Conservation (phyloP, 2,329 filamentous ascomycete species). For the Akanthomyces dipterigenus region DNA sequence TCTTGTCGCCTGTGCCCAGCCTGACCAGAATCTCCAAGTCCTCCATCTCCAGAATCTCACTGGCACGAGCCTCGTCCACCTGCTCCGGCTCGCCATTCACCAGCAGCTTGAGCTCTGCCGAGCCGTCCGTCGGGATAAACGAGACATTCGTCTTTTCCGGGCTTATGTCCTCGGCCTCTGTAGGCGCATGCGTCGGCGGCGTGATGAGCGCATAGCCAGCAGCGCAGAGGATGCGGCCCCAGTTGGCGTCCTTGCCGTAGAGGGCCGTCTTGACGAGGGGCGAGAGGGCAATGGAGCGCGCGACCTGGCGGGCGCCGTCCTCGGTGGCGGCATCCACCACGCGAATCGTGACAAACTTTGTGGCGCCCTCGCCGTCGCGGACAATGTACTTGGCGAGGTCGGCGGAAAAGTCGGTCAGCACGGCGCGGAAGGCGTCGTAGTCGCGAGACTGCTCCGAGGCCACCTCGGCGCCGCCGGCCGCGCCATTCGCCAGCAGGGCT, state of each 20-base stretch:
- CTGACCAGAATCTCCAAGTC: conserved; percentile 73
- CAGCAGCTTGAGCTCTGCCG: conserved; percentile 66
- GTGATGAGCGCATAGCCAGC: conserved; percentile 71
- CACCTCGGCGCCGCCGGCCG: conserved; percentile 66
- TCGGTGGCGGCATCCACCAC: conserved; percentile 68
- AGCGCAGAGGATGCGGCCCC: conserved; percentile 93
- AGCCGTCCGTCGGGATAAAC: conserved; percentile 73
- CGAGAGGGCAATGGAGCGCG: conserved; percentile 80
- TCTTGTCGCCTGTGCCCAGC: conserved; percentile 60
- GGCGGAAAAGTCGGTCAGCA: conserved; percentile 71
- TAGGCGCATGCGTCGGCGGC: conserved; percentile 48
- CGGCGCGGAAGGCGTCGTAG: conserved; percentile 61
- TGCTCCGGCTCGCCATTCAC: conserved; percentile 73
- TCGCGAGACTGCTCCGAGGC: conserved; percentile 48
- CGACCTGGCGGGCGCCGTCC: conserved; percentile 68
- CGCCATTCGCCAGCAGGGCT: conserved; percentile 90
- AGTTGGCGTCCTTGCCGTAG: conserved; percentile 96
- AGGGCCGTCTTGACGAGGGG: conserved; percentile 95
- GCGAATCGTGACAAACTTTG: conserved; percentile 92
- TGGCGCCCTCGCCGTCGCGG: conserved; percentile 92
- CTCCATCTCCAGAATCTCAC: conserved; percentile 69
- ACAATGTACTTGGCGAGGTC: conserved; percentile 90
- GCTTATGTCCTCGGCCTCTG: conserved; percentile 56
- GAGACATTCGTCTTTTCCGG: conserved; percentile 70
- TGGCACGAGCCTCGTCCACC: conserved; percentile 70